Percentiles rank a stretch among this genome's conserved stretches.
phyloP scores from a whole-genome alignment of 225 moss, liverwort and hornwort species.

The Takakia lepidozioides region DNA sequence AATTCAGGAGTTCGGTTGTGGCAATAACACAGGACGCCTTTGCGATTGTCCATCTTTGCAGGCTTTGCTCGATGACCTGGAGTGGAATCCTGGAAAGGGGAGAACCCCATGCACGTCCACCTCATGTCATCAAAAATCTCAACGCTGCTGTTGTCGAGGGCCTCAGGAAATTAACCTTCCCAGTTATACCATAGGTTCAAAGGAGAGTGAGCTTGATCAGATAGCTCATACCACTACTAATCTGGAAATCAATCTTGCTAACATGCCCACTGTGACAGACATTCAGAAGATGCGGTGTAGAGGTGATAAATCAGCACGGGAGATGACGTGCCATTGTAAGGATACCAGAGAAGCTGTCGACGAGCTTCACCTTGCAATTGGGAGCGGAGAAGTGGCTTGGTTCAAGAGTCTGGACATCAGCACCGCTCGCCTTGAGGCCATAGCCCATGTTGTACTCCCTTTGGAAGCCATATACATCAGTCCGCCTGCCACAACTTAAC shows the following conservation, averaged over 20 bases:
- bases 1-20: no score
- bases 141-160: no score
- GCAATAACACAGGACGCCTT: no score
- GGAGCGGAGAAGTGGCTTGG: constrained; percentile 48
- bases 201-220: constrained; percentile 20
- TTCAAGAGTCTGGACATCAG: constrained; percentile 31
- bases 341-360: constrained; percentile 30
- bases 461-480: no score
- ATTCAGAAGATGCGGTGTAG: constrained; percentile 25
- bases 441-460: constrained; percentile 37
- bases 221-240: constrained; percentile 20
- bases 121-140: not conserved
- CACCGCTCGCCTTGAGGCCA: constrained; percentile 27
- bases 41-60: constrained; percentile 1
- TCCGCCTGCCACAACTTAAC: no score
- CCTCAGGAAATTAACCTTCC: no score
- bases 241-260: constrained; percentile 26
- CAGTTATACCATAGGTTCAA: constrained; percentile 10
- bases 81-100: constrained; percentile 13
- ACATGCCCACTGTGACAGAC: constrained; percentile 24
- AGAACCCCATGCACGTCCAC: not conserved
- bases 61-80: constrained; percentile 24
- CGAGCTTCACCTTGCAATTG: constrained; percentile 26
- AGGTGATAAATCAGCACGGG: constrained; percentile 15
- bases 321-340: constrained; percentile 15